Evolutionary conservation across 257 asterid genomes (phyloP).

Genomic region (Solanum sitiens): DNA sequence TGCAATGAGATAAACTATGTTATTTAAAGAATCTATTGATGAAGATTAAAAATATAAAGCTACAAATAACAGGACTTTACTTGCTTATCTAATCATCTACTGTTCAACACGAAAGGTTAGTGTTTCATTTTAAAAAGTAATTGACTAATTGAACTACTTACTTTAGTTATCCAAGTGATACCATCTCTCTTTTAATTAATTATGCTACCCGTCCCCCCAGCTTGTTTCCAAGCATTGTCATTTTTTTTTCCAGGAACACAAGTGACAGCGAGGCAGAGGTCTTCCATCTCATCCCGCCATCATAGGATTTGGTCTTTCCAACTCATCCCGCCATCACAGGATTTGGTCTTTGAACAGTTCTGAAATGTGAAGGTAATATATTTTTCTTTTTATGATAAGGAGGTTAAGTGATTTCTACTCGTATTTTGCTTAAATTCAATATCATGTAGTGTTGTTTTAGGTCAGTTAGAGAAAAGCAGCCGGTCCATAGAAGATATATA

Average conservation of each 20-base stretch:
- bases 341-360: background rate
- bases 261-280: background rate
- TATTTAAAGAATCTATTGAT: background rate
- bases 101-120: background rate
- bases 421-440: background rate
- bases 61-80: background rate
- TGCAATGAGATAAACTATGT: conserved; percentile 15
- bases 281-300: background rate
- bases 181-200: background rate
- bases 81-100: background rate
- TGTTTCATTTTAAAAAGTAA: background rate
- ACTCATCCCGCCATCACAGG: background rate
- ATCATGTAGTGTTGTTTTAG: background rate
- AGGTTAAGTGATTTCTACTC: background rate
- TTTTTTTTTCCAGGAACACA: background rate
- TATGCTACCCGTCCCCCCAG: no score
- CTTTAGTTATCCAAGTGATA: background rate
- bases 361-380: background rate
- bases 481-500: background rate
- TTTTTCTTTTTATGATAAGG: background rate
- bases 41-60: background rate
- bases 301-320: background rate
- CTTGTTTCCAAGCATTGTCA: background rate
- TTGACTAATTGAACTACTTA: background rate
- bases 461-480: background rate